These are phyloP conservation scores for Verticillium isaacii DNA, from an alignment of 2,329 filamentous ascomycete species.

Conservation along the genomic window DNA sequence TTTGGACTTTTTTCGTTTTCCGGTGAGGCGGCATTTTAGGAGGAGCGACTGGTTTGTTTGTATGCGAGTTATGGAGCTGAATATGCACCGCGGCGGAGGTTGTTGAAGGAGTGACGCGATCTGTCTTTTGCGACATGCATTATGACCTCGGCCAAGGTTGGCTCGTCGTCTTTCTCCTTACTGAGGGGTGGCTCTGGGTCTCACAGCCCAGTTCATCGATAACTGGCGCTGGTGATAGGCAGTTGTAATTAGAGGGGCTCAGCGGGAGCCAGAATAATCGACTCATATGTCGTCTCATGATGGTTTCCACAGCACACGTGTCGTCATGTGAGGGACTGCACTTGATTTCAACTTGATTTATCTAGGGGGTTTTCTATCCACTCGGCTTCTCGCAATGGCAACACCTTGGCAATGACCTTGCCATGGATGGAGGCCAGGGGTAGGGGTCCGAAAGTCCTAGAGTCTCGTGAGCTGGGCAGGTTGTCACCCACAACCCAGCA, in stretches of 20 bases:
- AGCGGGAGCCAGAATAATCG: background rate
- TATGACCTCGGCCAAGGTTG: background rate
- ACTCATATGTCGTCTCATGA: background rate
- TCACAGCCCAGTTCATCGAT: background rate
- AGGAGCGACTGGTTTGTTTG: background rate
- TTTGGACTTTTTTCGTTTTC: background rate
- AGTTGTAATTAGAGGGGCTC: constrained; percentile 1
- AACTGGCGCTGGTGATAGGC: background rate
- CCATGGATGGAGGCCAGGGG: constrained; percentile 80
- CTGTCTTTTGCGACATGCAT: background rate
- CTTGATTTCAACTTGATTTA: background rate
- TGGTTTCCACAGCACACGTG: background rate
- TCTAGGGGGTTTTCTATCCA: constrained; percentile 33
- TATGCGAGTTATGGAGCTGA: background rate
- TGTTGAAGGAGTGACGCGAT: background rate
- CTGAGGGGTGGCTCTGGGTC: background rate
- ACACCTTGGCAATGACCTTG: constrained; percentile 67
- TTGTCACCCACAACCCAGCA: constrained; percentile 92
- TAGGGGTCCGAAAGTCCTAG: constrained; percentile 78
- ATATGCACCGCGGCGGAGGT: background rate
- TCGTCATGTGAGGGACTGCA: background rate
- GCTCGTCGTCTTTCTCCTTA: background rate
- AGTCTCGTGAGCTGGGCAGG: constrained; percentile 77
- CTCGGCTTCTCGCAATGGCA: constrained; percentile 45
- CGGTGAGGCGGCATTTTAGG: background rate